These are phyloP conservation scores for Talaromyces sp. DNA, from an alignment of 2,329 filamentous ascomycete genomes.

Conservation along the genomic window DNA sequence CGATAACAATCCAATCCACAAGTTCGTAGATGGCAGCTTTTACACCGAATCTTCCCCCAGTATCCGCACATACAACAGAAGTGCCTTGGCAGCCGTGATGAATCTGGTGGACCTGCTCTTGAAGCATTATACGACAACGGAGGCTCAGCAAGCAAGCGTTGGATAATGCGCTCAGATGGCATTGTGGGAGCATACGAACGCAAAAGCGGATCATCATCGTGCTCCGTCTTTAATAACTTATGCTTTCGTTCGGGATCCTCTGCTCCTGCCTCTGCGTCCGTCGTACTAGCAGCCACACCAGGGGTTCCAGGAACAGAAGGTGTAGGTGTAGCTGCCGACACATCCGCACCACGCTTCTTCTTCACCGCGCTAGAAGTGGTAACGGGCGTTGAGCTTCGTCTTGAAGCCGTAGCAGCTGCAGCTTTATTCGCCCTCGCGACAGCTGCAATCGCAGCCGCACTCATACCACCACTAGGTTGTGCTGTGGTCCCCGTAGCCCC, in stretches of 20 bases:
- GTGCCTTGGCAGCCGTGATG: conserved; percentile 38
- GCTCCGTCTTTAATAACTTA: conserved; percentile 38
- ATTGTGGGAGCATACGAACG: conserved; percentile 45
- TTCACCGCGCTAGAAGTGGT: conserved; percentile 9
- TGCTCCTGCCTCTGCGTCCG: conserved; percentile 17
- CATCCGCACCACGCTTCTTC: conserved; percentile 21
- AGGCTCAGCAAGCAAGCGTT: conserved; percentile 48
- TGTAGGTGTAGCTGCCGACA: conserved; percentile 14
- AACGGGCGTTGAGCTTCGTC: conserved; percentile 33
- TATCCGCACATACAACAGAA: conserved; percentile 56
- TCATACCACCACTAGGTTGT: not conserved
- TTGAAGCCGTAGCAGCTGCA: conserved; percentile 13
- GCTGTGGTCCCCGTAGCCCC: not conserved
- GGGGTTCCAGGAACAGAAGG: conserved; percentile 2
- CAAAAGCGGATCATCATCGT: conserved; percentile 47
- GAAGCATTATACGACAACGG: conserved; percentile 52
- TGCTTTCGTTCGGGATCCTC: conserved; percentile 15
- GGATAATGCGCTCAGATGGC: conserved; percentile 51
- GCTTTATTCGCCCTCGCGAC: conserved; percentile 15
- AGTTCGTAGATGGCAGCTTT: conserved; percentile 49
- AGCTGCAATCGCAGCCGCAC: conserved; percentile 5
- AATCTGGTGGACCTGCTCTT: conserved; percentile 39
- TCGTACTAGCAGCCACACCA: conserved; percentile 1
- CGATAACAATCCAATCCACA: conserved; percentile 53
- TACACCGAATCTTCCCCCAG: conserved; percentile 54